A percentile compares a stretch with the other conserved stretches of the same genome.
Evolutionary conservation across 371 early-diverging fungal species (phyloP).

Genomic region (Apophysomyces sp.): DNA sequence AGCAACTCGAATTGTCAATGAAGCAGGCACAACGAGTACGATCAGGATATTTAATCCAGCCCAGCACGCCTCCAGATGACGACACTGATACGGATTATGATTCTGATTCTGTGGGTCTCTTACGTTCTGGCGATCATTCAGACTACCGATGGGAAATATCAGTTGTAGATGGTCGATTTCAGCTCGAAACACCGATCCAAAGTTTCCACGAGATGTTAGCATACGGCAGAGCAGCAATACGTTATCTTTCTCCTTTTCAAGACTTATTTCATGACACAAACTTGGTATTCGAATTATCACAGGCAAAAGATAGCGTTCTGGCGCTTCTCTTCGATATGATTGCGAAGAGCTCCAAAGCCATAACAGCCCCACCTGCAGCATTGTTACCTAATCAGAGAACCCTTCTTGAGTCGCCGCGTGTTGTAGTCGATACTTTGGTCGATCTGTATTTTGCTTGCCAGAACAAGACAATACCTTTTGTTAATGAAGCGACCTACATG

Average conservation of each 20-base stretch:
- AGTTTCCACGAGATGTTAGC: slow-evolving; percentile 7
- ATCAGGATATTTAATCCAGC: background rate
- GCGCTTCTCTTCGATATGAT: background rate
- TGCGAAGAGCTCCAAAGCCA: background rate
- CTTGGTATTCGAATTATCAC: slow-evolving; percentile 1
- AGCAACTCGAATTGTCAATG: background rate
- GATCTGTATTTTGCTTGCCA: background rate
- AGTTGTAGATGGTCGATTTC: slow-evolving; percentile 10
- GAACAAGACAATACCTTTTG: background rate
- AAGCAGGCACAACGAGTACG: background rate
- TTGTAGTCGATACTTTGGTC: background rate
- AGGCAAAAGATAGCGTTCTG: background rate
- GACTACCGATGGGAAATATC: slow-evolving; percentile 11
- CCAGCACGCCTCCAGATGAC: background rate
- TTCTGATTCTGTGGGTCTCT: background rate
- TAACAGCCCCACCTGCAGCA: background rate
- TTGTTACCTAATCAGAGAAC: background rate
- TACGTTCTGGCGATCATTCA: background rate
- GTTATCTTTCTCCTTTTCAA: slow-evolving; percentile 13
- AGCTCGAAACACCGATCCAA: slow-evolving; percentile 9
- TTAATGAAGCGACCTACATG: background rate
- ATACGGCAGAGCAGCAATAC: slow-evolving; percentile 5
- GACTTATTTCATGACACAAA: slow-evolving; percentile 4
- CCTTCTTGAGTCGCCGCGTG: background rate
- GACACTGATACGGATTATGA: background rate